Percentiles rank a stretch among this genome's conserved stretches.
Conservation (phyloP, 169 alveolate genomes). For the Plasmodium fragile region DNA sequence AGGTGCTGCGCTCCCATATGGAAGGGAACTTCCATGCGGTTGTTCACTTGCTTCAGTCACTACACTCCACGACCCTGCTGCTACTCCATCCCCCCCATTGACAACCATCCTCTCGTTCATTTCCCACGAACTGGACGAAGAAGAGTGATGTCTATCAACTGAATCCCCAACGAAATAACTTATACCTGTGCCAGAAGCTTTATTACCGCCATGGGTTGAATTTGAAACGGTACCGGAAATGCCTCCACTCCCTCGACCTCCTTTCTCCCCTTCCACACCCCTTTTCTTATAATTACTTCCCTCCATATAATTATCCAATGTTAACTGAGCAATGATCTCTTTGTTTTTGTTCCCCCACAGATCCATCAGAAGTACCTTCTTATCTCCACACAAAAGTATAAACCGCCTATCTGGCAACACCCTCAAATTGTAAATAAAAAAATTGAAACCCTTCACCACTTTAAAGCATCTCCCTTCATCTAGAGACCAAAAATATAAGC, state of each 20-base stretch:
- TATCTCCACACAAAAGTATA: conserved; percentile 27
- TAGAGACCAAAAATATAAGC: conserved; percentile 62
- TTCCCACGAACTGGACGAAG: conserved; percentile 3
- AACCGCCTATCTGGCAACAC: conserved; percentile 72
- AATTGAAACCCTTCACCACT: conserved; percentile 46
- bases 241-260: background rate
- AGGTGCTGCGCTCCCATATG: background rate
- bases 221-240: background rate
- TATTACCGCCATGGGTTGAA: background rate
- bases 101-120: background rate
- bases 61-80: background rate
- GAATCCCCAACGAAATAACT: conserved; percentile 15
- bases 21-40: background rate
- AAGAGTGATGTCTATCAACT: conserved; percentile 11
- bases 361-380: conserved; percentile 35
- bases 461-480: conserved; percentile 76
- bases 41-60: background rate
- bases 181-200: background rate
- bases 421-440: conserved; percentile 46
- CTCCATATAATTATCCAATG: background rate
- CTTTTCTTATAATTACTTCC: background rate
- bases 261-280: background rate
- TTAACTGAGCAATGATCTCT: conserved; percentile 39
- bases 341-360: conserved; percentile 52
- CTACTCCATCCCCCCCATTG: background rate